Evolutionary conservation across 352 stramenopile species (phyloP).

Genomic region (Globisporangium okanoganense): DNA sequence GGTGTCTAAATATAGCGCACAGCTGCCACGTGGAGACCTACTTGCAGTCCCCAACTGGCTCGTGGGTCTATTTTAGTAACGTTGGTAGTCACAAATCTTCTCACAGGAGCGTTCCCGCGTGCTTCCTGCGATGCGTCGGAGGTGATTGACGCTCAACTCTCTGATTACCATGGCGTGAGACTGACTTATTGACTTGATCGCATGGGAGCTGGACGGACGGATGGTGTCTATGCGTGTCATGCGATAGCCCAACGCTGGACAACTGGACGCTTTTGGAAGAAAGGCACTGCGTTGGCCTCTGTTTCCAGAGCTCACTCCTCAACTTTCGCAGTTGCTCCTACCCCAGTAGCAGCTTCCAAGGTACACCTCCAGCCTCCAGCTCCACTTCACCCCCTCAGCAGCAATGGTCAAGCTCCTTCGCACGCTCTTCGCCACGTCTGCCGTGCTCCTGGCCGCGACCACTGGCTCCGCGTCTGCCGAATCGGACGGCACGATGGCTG

Average conservation of each 20-base stretch:
- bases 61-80: too few relatives aligned
- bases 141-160: too few relatives aligned
- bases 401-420: slow-evolving; percentile 6
- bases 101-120: not conserved
- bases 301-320: slow-evolving; percentile 5
- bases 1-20: not conserved
- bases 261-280: not conserved
- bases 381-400: not conserved
- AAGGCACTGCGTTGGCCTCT: not conserved
- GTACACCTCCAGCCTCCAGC: not conserved
- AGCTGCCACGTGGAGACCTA: not conserved
- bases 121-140: slow-evolving; percentile 3
- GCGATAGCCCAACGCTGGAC: not conserved
- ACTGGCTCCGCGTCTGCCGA: not conserved
- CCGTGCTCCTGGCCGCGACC: not conserved
- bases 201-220: not conserved
- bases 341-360: slow-evolving; percentile 1
- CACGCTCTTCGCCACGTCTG: not conserved
- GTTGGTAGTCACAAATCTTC: not conserved
- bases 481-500: too few relatives aligned
- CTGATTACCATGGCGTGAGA: not conserved
- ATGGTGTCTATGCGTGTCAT: not conserved
- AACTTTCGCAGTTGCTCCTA: slow-evolving; percentile 10
- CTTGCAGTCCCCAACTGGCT: too few relatives aligned
- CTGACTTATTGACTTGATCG: not conserved